These are phyloP conservation scores for Pseudogymnoascus sp. DNA, from an alignment of 2,329 filamentous ascomycete genomes.

Conservation along the genomic window DNA sequence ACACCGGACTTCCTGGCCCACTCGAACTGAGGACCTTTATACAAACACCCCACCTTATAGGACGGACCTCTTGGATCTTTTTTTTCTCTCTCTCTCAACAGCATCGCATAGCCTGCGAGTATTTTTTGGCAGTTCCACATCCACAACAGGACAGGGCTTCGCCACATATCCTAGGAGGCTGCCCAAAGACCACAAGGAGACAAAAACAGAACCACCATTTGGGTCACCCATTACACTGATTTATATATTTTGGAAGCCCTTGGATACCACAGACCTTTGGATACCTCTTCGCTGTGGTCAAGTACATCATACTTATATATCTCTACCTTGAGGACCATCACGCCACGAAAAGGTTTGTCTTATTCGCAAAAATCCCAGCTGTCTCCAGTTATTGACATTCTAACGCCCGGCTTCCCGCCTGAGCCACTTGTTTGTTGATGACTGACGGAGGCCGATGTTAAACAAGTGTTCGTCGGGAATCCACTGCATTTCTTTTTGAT, in stretches of 20 bases:
- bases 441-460: slow-evolving; percentile 3
- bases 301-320: slow-evolving; percentile 6
- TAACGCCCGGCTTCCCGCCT: not conserved
- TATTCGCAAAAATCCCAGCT: not conserved
- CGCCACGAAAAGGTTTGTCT: slow-evolving; percentile 5
- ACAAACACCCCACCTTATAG: not conserved
- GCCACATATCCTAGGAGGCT: slow-evolving; percentile 3
- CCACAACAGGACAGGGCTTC: slow-evolving; percentile 7
- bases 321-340: not conserved
- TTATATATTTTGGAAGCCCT: not conserved
- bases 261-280: not conserved
- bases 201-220: slow-evolving; percentile 3
- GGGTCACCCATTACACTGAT: slow-evolving; percentile 1
- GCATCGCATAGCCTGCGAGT: slow-evolving; percentile 10
- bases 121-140: slow-evolving; percentile 10
- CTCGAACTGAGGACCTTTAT: not conserved
- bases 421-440: not conserved
- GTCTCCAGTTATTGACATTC: not conserved
- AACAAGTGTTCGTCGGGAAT: slow-evolving; percentile 7
- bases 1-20: slow-evolving; percentile 3
- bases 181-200: slow-evolving; percentile 4
- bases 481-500: slow-evolving; percentile 1
- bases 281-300: slow-evolving; percentile 3
- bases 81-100: slow-evolving; percentile 9
- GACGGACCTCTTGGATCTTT: not conserved